phyloP scores from a whole-genome alignment of 148 eudicot species.

The Camellia lanceoleosa region DNA sequence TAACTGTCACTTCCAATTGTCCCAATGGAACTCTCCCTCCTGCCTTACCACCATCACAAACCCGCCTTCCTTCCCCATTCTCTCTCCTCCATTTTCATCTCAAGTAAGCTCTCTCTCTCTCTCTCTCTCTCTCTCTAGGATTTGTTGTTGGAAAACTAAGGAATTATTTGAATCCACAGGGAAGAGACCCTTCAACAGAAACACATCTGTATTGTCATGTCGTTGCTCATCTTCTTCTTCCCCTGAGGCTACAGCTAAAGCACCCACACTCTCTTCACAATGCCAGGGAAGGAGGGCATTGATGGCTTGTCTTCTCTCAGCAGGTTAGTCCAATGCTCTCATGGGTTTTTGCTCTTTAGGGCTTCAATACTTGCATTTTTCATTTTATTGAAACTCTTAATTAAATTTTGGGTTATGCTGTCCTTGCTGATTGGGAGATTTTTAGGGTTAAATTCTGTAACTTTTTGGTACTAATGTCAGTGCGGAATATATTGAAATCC shows the following conservation, averaged over 20 bases:
- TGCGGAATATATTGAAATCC: not conserved
- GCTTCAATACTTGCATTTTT: not conserved
- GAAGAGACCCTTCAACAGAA: slow-evolving; percentile 16
- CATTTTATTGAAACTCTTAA: not conserved
- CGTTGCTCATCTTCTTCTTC: slow-evolving; percentile 36
- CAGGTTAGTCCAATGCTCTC: slow-evolving; percentile 27
- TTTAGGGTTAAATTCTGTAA: not conserved
- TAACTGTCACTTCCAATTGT: not conserved
- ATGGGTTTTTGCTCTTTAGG: not conserved
- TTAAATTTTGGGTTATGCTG: not conserved
- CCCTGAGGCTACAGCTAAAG: slow-evolving; percentile 16
- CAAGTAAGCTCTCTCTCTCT: slow-evolving; percentile 9
- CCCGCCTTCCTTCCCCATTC: slow-evolving; percentile 24
- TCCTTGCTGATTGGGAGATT: slow-evolving; percentile 3
- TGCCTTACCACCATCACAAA: slow-evolving; percentile 27
- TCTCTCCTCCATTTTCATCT: slow-evolving; percentile 18
- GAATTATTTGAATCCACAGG: slow-evolving; percentile 19
- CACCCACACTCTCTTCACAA: slow-evolving; percentile 5
- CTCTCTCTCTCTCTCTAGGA: not conserved
- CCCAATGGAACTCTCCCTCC: slow-evolving; percentile 38
- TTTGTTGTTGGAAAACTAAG: not conserved
- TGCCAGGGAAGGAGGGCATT: slow-evolving; percentile 38
- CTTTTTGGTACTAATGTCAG: not conserved
- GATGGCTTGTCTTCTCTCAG: slow-evolving; percentile 39
- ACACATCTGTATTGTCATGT: slow-evolving; percentile 20